Conservation (phyloP, 257 asterid genomes). For the Solanum chiquidenum region DNA sequence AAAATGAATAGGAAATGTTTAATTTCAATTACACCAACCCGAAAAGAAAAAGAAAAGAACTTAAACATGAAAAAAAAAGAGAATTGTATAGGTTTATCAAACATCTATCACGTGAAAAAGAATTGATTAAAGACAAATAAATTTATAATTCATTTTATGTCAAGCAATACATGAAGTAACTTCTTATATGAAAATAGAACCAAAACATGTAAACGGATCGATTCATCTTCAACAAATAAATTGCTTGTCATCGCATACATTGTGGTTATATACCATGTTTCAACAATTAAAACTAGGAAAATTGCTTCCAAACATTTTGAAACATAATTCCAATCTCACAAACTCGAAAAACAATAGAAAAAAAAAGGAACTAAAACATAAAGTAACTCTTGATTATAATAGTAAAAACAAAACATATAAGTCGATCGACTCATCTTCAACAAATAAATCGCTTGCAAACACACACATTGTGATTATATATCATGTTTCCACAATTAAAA, state of each 20-base stretch:
- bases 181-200: background rate
- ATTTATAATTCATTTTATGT: background rate
- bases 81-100: no score
- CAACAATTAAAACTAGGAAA: no score
- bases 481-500: background rate
- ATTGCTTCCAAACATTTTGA: background rate
- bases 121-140: background rate
- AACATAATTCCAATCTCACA: background rate
- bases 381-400: background rate
- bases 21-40: background rate
- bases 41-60: background rate
- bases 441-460: background rate
- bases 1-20: background rate
- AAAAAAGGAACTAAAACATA: background rate
- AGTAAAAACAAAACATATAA: background rate
- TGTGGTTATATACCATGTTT: no score
- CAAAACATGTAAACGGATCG: background rate
- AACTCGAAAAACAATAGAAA: background rate
- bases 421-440: background rate
- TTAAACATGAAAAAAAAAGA: no score
- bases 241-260: no score
- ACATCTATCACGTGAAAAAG: background rate
- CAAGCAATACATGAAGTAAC: background rate
- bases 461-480: no score
- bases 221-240: no score